These are phyloP conservation scores for Ananas comosus DNA, from an alignment of 176 grass and related monocot species.

Conservation along the genomic window DNA sequence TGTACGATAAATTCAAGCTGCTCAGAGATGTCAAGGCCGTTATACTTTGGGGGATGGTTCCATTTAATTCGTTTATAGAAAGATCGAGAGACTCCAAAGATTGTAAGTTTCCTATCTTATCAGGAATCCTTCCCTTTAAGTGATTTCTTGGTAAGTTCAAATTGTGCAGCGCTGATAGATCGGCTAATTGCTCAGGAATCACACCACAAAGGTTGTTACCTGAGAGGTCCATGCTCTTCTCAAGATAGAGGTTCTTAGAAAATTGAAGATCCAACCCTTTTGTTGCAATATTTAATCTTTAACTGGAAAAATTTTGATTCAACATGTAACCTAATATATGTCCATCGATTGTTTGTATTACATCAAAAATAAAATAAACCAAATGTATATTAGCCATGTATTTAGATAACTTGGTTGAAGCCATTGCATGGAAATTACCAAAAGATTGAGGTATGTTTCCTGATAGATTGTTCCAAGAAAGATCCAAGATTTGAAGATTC, in stretches of 20 bases:
- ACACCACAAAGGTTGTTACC: conserved; percentile 16
- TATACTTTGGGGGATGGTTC: conserved; percentile 16
- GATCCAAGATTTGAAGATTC: too few species aligned
- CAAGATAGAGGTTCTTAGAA: background rate
- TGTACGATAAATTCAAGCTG: conserved; percentile 30
- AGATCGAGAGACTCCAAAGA: conserved; percentile 41
- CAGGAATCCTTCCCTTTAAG: conserved; percentile 1
- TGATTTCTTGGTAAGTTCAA: conserved; percentile 25
- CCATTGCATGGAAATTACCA: conserved; percentile 22
- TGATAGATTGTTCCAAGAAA: too few species aligned
- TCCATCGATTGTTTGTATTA: too few species aligned
- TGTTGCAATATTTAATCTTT: background rate
- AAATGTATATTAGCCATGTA: background rate
- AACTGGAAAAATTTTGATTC: too few species aligned
- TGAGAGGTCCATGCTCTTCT: conserved; percentile 29
- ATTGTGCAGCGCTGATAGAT: conserved; percentile 2
- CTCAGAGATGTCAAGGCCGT: conserved; percentile 16
- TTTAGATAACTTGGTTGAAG: background rate
- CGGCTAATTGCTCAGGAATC: conserved; percentile 20
- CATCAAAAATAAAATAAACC: too few species aligned
- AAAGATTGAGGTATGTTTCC: too few species aligned
- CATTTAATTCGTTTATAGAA: conserved; percentile 17
- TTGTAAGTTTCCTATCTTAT: conserved; percentile 14
- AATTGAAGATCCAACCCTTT: conserved; percentile 16
- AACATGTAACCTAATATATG: too few species aligned